These are phyloP conservation scores for Cryptosporidium sp. DNA, from an alignment of 169 alveolate genomes.

Conservation along the genomic window DNA sequence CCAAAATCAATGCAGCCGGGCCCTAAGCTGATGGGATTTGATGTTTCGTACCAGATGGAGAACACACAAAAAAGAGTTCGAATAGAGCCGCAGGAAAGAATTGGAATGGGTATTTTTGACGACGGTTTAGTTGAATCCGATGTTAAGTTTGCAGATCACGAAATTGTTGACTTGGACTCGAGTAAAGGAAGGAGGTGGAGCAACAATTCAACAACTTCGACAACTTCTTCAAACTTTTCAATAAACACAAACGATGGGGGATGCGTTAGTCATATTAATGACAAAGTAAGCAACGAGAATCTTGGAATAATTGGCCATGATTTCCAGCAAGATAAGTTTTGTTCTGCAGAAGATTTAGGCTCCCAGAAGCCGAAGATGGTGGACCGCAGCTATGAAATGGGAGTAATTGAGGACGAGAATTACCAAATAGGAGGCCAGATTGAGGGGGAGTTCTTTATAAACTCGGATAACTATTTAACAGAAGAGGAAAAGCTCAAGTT, in stretches of 20 bases:
- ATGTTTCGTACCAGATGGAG: neutral
- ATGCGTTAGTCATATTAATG: neutral
- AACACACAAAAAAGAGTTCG: conserved; percentile 15
- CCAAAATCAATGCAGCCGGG: neutral
- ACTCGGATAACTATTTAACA: conserved; percentile 15
- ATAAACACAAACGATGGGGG: neutral
- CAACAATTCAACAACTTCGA: conserved; percentile 67
- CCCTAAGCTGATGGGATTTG: neutral
- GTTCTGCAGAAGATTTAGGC: neutral
- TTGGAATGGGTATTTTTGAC: conserved; percentile 1
- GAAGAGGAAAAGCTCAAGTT: conserved; percentile 70
- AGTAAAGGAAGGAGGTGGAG: conserved; percentile 75
- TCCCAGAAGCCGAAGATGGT: conserved; percentile 19
- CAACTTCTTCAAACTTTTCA: conserved; percentile 48
- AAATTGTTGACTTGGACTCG: conserved; percentile 43
- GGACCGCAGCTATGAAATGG: neutral
- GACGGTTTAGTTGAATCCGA: conserved; percentile 2
- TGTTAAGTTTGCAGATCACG: neutral
- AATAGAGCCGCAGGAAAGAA: neutral
- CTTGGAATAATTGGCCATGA: conserved; percentile 4
- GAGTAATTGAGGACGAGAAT: conserved; percentile 47
- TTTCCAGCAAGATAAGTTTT: conserved; percentile 15
- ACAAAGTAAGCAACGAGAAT: neutral
- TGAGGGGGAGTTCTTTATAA: conserved; percentile 34
- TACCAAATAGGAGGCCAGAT: neutral